Base-by-base conservation (phyloP, 768 basidiomycete genomes). In the Harrya chromipes region DNA sequence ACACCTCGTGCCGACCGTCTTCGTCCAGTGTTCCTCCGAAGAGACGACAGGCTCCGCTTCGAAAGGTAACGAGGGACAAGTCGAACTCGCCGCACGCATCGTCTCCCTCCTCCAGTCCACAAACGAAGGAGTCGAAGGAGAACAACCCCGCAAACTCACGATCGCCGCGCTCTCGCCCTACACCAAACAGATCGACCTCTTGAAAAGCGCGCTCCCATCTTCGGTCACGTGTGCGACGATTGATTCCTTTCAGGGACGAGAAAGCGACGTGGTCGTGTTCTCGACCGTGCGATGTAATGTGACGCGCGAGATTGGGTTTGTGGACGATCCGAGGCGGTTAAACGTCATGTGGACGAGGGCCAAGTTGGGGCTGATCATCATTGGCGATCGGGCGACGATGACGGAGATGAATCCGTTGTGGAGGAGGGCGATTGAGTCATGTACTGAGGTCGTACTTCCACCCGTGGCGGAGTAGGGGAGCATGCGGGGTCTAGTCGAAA, bases 311-410 rank as follows among this genome's bases (percentile, higher is more conserved):
- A 79, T 86, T 40, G 84, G 84, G 6, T 87, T 86, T 53, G 66
- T 85, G 29, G 81, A 80, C 70, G 59, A 83, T 81, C 44, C 84
- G 79, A 0, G 82, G 79, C 34, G 71, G 78, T 20, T 60, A 40
- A 47, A 87, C 57, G 84, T 87, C 8, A 83, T 83, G 72, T 86
- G 83, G 84, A 87, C 85, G 13, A 68, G 85, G 2, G 81, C 84
- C 1, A 70, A 72, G 54, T 57, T 80, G 29, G 84, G 74, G 0
- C 61, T 86, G 55, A 74, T 87, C 45, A 69, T 87, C 26, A 69
- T 85, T n/a, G 84, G 84, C 0, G 76, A 84, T 61, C 67, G 67
- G 24, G 62, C 57, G 1, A 85, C 83, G 9, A 68, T 85, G 70
- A 68, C 59, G 6, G 64, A 61, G 33, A 63, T 55, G 33, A 74